Conservation (phyloP, 495 filamentous ascomycete species). For the Pseudoneurospora amorphoporcata region DNA sequence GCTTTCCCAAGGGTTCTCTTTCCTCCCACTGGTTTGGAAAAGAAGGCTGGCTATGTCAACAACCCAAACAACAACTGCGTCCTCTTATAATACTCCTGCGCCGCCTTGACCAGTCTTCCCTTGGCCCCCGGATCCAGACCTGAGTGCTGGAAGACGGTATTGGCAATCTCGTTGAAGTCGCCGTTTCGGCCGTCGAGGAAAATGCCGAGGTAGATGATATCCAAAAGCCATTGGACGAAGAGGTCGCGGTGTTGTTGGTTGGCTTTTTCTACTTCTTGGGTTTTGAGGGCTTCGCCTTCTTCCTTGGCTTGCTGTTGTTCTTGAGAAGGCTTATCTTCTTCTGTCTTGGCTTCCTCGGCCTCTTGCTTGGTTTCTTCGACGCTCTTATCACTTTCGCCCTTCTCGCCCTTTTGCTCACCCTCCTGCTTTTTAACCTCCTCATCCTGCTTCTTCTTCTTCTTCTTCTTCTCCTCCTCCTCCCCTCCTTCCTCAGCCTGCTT, state of each 20-base stretch:
- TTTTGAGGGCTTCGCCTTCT: not conserved
- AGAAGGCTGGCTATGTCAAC: constrained; percentile 14
- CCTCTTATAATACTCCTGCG: constrained; percentile 69
- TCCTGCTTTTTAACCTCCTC: too few relatives aligned
- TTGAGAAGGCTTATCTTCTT: constrained; percentile 3
- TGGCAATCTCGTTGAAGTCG: constrained; percentile 36
- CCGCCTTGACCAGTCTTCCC: constrained; percentile 44
- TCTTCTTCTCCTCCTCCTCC: constrained; percentile 1
- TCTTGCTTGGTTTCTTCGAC: constrained; percentile 16
- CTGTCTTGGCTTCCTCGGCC: constrained; percentile 27
- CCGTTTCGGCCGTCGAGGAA: constrained; percentile 24
- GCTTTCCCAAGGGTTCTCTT: too few relatives aligned
- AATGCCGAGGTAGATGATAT: constrained; percentile 55
- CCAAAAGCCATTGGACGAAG: constrained; percentile 68
- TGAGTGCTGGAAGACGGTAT: constrained; percentile 35
- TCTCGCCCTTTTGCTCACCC: not conserved
- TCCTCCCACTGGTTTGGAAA: too few relatives aligned
- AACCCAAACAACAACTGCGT: constrained; percentile 64
- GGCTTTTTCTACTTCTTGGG: constrained; percentile 6
- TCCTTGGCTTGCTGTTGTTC: constrained; percentile 8
- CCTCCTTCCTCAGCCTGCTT: not conserved
- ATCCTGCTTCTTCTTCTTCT: not conserved
- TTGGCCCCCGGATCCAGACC: constrained; percentile 32
- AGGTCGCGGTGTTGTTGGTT: constrained; percentile 36
- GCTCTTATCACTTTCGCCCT: not conserved